Evolutionary conservation across 331 rosid species (phyloP), one percentile per base, ranked within the genome.

Genomic region (Telfairia occidentalis): DNA sequence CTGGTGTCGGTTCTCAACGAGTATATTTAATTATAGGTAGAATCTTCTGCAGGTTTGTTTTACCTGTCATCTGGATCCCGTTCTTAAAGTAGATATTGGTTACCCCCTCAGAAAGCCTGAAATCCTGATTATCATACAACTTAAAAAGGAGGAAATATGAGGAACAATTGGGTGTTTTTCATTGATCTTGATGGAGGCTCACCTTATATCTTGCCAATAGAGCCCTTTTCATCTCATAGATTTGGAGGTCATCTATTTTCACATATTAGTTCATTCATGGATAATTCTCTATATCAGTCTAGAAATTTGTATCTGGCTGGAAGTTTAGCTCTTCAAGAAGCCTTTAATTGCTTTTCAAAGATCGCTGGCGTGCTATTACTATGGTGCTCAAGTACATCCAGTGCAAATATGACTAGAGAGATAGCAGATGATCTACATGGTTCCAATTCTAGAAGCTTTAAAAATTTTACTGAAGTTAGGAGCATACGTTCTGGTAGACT

Each of bases 171-270:
- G 93, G 80, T 88, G n/a, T 82, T 87, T 52, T 76, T 86, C 66
- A 75, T 84, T 78, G 92, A 89, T 87, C 88, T 89, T 5, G 99
- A 95, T 82, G 87, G 86, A 10, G 64, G 82, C 40, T 80, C 85
- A 16, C 92, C 89, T 0, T 80, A 88, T 57, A 78, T 79, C 53
- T 79, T 85, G 28, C 83, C 89, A 0, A 24, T 91, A 7, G 90
- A 91, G 45, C 90, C 91, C 9, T 77, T 90, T 60, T 48, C 82
- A 23, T 76, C 83, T 35, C 77, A 88, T 74, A 79, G 55, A 64
- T 53, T 82, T 21, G 82, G 88, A 15, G 85, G 81, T 71, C 77
- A 85, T 57, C 43, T 85, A 38, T 77, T 71, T 82, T 85, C 92
- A 0, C 91, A 89, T 60, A 48, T 94, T 8, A 81, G 77, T 83